Evolutionary conservation across 371 early-diverging fungal genomes (phyloP).

Genomic region (Apophysomyces variabilis): DNA sequence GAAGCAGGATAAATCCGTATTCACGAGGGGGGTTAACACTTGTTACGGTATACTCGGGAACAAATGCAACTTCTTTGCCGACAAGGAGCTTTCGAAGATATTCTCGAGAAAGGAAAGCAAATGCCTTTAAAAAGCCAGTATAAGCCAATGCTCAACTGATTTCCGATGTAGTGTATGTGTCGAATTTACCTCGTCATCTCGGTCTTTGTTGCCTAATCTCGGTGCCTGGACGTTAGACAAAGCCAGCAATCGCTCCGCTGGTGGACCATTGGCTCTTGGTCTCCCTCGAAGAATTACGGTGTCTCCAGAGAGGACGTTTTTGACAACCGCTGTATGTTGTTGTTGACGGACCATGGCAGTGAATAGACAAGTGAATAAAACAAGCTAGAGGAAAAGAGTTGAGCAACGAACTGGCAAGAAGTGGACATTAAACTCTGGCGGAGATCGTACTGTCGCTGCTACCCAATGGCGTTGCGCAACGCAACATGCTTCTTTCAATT

Average conservation of each 20-base stretch:
- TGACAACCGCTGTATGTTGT: conserved; percentile 69
- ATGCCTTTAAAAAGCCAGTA: conserved; percentile 56
- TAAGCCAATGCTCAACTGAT: not conserved
- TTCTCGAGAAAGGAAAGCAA: conserved; percentile 89
- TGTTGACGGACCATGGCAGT: conserved; percentile 10
- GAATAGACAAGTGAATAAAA: not conserved
- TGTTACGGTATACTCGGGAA: conserved; percentile 73
- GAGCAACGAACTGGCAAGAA: not conserved
- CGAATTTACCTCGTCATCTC: conserved; percentile 75
- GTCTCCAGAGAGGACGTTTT: conserved; percentile 91
- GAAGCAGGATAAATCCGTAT: conserved; percentile 66
- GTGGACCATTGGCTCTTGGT: conserved; percentile 80
- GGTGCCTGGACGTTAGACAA: conserved; percentile 87
- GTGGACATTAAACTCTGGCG: conserved; percentile 1
- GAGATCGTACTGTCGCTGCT: not conserved
- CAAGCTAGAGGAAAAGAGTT: not conserved
- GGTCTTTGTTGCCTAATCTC: conserved; percentile 80
- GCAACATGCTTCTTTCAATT: no score
- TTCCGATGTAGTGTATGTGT: not conserved
- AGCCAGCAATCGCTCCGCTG: conserved; percentile 84
- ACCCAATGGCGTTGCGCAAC: not conserved
- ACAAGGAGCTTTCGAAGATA: conserved; percentile 85
- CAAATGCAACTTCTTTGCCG: conserved; percentile 89
- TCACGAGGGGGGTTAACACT: conserved; percentile 69
- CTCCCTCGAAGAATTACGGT: conserved; percentile 86